phyloP scores from a whole-genome alignment of 2,329 filamentous ascomycete species.

The Cercospora sp. region DNA sequence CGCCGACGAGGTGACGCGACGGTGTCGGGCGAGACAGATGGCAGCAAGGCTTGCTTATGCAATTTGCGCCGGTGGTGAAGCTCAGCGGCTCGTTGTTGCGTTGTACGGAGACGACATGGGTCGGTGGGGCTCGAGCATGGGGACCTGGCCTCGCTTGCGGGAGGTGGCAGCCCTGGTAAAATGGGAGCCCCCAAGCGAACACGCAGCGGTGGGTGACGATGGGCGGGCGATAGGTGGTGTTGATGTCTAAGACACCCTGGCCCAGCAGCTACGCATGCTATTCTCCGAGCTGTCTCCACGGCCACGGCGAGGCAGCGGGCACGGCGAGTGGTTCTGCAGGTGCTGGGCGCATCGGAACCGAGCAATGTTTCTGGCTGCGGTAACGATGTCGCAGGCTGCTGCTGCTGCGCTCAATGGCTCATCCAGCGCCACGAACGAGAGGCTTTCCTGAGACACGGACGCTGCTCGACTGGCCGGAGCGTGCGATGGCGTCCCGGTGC shows the following conservation, averaged over 20 bases:
- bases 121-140: background rate
- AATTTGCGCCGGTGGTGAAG: background rate
- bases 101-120: background rate
- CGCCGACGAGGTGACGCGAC: background rate
- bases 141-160: background rate
- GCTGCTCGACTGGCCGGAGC: background rate
- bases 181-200: background rate
- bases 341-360: background rate
- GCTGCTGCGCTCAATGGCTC: background rate
- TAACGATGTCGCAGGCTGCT: background rate
- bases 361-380: background rate
- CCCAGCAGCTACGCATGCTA: background rate
- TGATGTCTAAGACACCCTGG: background rate
- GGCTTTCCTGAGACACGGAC: background rate
- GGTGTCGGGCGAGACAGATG: background rate
- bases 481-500: background rate
- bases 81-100: background rate
- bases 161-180: background rate
- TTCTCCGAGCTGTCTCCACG: constrained; percentile 1
- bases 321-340: background rate
- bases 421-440: background rate
- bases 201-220: background rate
- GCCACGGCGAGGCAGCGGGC: background rate
- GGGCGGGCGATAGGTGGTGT: background rate
- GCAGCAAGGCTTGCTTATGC: background rate